Conservation (phyloP, 305 asterid genomes). For the Rubia tinctorum region DNA sequence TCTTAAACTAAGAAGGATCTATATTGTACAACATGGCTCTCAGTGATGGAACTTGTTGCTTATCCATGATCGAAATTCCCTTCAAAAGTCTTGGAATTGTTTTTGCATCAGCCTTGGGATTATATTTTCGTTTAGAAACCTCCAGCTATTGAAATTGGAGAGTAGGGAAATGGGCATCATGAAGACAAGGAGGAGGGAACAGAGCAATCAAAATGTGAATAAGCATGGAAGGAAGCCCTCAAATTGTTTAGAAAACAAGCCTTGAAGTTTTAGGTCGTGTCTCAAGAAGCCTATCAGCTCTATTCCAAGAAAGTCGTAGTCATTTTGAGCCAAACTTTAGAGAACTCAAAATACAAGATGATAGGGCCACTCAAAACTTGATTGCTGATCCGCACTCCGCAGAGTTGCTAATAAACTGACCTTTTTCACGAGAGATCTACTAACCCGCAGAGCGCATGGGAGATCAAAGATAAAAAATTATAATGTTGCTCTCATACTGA, state of each 20-base stretch:
- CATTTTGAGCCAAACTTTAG: conserved; percentile 68
- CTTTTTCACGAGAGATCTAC: too few relatives aligned
- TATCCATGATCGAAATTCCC: too few relatives aligned
- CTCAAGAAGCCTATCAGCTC: conserved; percentile 76
- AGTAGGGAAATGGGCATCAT: conserved; percentile 40
- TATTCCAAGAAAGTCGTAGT: conserved; percentile 72
- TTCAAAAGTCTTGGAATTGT: too few relatives aligned
- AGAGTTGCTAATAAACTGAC: too few relatives aligned
- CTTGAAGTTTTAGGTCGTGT: conserved; percentile 61
- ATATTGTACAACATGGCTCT: too few relatives aligned
- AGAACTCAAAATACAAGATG: conserved; percentile 78
- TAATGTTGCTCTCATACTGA: too few relatives aligned
- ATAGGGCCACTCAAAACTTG: conserved; percentile 79
- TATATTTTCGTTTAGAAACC: conserved; percentile 38
- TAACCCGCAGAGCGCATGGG: too few relatives aligned
- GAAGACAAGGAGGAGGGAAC: conserved; percentile 38
- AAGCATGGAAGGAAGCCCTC: conserved; percentile 79
- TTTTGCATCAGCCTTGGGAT: too few relatives aligned
- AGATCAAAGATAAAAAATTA: too few relatives aligned
- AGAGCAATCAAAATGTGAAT: conserved; percentile 45
- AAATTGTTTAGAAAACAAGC: conserved; percentile 76
- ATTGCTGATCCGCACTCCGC: too few relatives aligned
- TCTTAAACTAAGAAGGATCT: too few relatives aligned
- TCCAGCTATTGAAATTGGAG: conserved; percentile 54
- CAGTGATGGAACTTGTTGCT: too few relatives aligned